Percentiles rank a stretch among this genome's conserved stretches.
Conservation (phyloP, 345 rosid genomes). For the Acer negundo region DNA sequence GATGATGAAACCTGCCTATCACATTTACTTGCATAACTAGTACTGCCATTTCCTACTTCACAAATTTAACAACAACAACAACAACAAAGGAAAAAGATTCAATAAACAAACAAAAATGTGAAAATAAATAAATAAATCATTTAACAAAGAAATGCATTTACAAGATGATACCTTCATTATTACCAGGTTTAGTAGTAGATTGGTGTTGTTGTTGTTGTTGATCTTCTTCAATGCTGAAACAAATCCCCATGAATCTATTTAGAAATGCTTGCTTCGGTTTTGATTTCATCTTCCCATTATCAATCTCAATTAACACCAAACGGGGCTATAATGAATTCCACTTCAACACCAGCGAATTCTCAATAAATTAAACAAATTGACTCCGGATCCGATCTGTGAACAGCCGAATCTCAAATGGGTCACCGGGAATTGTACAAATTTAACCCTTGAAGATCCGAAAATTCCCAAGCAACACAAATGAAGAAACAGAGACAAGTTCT, state of each 20-base stretch:
- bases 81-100: neutral
- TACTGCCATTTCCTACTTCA: conserved; percentile 25
- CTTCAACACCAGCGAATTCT: neutral
- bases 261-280: conserved; percentile 6
- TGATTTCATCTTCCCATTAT: conserved; percentile 1
- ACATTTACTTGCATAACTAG: conserved; percentile 14
- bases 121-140: neutral
- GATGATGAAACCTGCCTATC: conserved; percentile 19
- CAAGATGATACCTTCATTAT: neutral
- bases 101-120: neutral
- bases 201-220: neutral
- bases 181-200: too few relatives aligned
- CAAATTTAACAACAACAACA: neutral
- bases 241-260: conserved; percentile 48
- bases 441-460: neutral
- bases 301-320: neutral
- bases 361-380: neutral
- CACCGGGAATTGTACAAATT: conserved; percentile 3
- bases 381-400: conserved; percentile 23
- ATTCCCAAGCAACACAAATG: neutral
- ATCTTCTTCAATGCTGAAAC: conserved; percentile 39
- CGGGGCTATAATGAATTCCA: too few relatives aligned
- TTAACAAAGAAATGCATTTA: neutral
- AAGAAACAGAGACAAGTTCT: neutral
- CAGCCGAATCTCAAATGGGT: conserved; percentile 11